Conservation (phyloP, 495 filamentous ascomycete species). For the Rhizodiscina lignyota region DNA sequence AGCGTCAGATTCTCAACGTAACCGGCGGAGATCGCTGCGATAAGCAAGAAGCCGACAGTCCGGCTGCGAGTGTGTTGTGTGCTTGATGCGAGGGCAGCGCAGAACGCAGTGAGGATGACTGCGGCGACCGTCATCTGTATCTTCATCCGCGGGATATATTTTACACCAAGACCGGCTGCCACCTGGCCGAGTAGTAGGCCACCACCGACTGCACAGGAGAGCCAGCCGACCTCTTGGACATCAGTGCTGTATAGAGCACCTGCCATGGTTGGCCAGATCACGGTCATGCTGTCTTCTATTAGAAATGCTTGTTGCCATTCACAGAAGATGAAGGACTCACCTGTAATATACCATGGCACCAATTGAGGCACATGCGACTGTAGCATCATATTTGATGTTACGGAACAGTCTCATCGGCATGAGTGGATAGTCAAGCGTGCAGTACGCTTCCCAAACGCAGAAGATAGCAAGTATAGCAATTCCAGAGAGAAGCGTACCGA, state of each 20-base stretch:
- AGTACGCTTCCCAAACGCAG: slow-evolving; percentile 42
- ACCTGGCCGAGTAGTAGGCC: slow-evolving; percentile 11
- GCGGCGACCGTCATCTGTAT: slow-evolving; percentile 10
- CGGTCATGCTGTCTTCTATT: slow-evolving; percentile 19
- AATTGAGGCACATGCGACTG: slow-evolving; percentile 22
- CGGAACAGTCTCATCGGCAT: slow-evolving; percentile 30
- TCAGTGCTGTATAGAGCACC: slow-evolving; percentile 16
- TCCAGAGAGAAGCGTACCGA: slow-evolving; percentile 42
- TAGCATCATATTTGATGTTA: slow-evolving; percentile 25
- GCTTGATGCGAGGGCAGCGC: slow-evolving; percentile 5
- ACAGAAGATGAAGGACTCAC: too few species aligned
- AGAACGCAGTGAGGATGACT: slow-evolving; percentile 6
- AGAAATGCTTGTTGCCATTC: too few species aligned
- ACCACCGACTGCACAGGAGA: slow-evolving; percentile 13
- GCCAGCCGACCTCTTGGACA: slow-evolving; percentile 21
- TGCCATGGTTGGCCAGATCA: slow-evolving; percentile 24
- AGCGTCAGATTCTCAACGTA: slow-evolving; percentile 13
- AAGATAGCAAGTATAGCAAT: slow-evolving; percentile 36
- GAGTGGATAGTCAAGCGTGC: slow-evolving; percentile 26
- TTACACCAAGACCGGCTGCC: slow-evolving; percentile 7
- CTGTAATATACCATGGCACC: slow-evolving; percentile 25
- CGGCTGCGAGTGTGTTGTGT: slow-evolving; percentile 4
- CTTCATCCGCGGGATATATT: slow-evolving; percentile 6
- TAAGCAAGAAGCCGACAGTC: slow-evolving; percentile 8
- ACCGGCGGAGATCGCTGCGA: slow-evolving; percentile 8